phyloP scores from a whole-genome alignment of 768 basidiomycete genomes.

The Tricholoma flavovirens region DNA sequence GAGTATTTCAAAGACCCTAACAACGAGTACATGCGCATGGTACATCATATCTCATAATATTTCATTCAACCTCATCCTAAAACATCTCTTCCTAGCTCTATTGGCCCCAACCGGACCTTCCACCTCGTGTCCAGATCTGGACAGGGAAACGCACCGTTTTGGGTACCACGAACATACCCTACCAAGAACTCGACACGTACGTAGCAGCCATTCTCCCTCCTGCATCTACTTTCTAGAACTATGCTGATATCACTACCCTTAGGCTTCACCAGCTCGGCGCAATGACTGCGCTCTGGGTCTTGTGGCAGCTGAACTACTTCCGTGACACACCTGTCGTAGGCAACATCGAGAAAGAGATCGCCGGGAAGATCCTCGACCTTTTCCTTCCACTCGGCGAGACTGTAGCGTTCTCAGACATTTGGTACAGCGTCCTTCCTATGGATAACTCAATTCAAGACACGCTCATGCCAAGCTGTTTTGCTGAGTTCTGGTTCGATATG shows the following conservation, averaged over 20 bases:
- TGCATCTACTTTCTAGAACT: neutral
- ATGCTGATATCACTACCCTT: neutral
- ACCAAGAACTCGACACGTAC: neutral
- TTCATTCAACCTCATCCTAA: neutral
- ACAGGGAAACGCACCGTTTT: neutral
- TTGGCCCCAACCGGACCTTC: slow-evolving; percentile 1
- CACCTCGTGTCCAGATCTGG: slow-evolving; percentile 4
- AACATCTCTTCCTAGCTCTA: neutral
- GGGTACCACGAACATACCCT: neutral
- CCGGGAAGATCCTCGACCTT: neutral
- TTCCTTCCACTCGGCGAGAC: neutral
- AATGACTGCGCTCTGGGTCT: neutral
- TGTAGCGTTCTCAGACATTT: neutral
- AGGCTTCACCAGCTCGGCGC: neutral
- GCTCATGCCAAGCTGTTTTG: neutral
- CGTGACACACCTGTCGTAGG: neutral
- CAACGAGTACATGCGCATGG: slow-evolving; percentile 4
- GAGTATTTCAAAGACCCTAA: neutral
- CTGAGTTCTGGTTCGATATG: neutral
- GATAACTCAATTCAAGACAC: neutral
- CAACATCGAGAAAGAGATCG: neutral
- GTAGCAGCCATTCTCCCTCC: neutral
- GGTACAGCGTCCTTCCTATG: slow-evolving; percentile 2
- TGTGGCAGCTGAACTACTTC: slow-evolving; percentile 3
- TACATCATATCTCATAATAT: neutral